Evolutionary conservation across 2,329 filamentous ascomycete species (phyloP), one percentile per base, ranked within the genome.

Genomic region (Aureobasidium zeae): DNA sequence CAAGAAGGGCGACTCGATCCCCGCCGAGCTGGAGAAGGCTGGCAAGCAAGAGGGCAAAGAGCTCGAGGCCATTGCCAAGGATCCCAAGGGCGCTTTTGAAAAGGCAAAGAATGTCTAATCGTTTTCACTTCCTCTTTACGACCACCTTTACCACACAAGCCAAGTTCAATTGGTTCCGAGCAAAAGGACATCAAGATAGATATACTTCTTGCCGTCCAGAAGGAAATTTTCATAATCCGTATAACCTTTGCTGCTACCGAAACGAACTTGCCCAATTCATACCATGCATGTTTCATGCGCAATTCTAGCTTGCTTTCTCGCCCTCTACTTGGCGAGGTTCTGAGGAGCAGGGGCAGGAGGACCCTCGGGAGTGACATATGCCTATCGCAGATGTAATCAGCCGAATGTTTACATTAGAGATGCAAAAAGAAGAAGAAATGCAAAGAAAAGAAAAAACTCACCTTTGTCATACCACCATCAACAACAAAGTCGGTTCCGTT

Each of bases 401-500:
- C 37, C 37, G n/a, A n/a, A n/a, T n/a, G n/a, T n/a, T n/a, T n/a
- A n/a, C n/a, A n/a, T n/a, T n/a, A n/a, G n/a, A n/a, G n/a, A n/a
- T n/a, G n/a, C n/a, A n/a, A n/a, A n/a, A n/a, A n/a, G 22, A 6
- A 6, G 22, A 7, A 6, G 22, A 25, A 11, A 26, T 29, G 3
- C 5, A 9, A 17, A 36, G 15, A n/a, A 15, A 19, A 38, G 24
- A 24, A 39, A 4, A 32, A 26, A 25, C 38, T 21, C 57, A 69
- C 74, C 73, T 84, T 94, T 57, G 80, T 89, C 85, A 98, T 86
- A 48, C 89, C 89, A 47, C 91, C 91, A 57, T 98, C 91, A 19
- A 96, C 87, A 4, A 94, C 82, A 67, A 96, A 94, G 61, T 96
- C 91, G 47, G 77, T 82, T 9, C 84, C 87, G 52, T 91, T 94